These are phyloP conservation scores for Didymella pinodella DNA, from an alignment of 2,329 filamentous ascomycete genomes.

Conservation along the genomic window DNA sequence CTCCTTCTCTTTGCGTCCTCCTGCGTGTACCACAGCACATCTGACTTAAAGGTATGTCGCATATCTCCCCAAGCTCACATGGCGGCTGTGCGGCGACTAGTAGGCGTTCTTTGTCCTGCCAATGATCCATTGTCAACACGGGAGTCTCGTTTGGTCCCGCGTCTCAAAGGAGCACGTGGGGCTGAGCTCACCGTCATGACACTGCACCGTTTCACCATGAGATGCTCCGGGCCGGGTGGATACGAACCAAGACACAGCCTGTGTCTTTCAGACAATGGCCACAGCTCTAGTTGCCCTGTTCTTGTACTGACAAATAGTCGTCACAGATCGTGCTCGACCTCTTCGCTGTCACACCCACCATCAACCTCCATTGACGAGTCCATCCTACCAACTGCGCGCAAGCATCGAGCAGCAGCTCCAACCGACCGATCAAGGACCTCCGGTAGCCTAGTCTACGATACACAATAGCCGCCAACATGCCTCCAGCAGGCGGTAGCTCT, in stretches of 20 bases:
- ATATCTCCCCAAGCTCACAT: conserved; percentile 2
- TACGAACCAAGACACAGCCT: conserved; percentile 29
- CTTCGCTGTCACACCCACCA: conserved; percentile 10
- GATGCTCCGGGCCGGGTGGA: conserved; percentile 22
- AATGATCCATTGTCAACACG: conserved; percentile 17
- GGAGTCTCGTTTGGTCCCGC: conserved; percentile 21
- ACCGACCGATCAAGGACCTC: conserved; percentile 16
- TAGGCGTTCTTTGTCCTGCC: conserved; percentile 11
- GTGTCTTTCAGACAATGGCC: conserved; percentile 30
- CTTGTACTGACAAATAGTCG: conserved; percentile 34
- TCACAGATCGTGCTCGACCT: conserved; percentile 22
- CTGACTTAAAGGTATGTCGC: conserved; percentile 14
- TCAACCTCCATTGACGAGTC: conserved; percentile 10
- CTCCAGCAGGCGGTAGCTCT: conserved; percentile 60
- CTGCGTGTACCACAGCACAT: conserved; percentile 11
- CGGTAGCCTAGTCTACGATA: conserved; percentile 33
- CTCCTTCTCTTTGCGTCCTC: not conserved
- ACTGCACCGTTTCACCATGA: conserved; percentile 40
- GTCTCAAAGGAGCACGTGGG: conserved; percentile 37
- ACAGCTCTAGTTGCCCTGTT: conserved; percentile 20
- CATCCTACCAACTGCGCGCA: conserved; percentile 22
- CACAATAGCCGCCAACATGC: conserved; percentile 43
- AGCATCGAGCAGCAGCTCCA: conserved; percentile 26
- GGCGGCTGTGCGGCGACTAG: conserved; percentile 19
- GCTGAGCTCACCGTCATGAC: conserved; percentile 33